Conservation (phyloP, 805 yeast species). For the Pachysolen tannophilus region DNA sequence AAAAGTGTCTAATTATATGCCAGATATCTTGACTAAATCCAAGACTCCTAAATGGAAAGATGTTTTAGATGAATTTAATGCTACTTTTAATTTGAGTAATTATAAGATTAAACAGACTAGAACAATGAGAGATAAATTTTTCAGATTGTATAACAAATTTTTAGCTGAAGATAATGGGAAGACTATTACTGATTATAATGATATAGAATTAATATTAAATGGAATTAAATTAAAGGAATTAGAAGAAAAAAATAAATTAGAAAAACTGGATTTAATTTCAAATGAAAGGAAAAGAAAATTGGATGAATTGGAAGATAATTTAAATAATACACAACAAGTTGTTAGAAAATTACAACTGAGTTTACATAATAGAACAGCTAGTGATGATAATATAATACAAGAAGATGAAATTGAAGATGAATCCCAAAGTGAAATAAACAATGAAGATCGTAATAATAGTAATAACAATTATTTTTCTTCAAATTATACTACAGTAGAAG, state of each 20-base stretch:
- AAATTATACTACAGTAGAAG: slow-evolving; percentile 1
- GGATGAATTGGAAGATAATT: too few relatives aligned
- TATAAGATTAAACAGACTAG: slow-evolving; percentile 4
- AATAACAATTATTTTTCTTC: too few relatives aligned
- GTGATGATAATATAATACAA: background rate
- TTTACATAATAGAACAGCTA: background rate
- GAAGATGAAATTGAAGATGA: slow-evolving; percentile 1
- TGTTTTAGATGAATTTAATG: slow-evolving; percentile 3
- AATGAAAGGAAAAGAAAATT: too few relatives aligned
- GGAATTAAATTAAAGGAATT: background rate
- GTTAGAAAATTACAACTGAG: too few relatives aligned
- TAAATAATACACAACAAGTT: too few relatives aligned
- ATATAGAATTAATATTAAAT: background rate
- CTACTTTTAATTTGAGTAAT: background rate
- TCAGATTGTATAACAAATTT: slow-evolving; percentile 3
- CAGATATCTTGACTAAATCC: slow-evolving; percentile 3
- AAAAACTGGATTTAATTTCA: too few relatives aligned
- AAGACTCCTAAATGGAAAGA: slow-evolving; percentile 3
- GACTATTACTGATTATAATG: background rate
- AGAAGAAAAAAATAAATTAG: too few relatives aligned
- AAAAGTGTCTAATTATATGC: slow-evolving; percentile 2
- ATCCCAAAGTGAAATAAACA: too few relatives aligned
- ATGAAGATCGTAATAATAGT: too few relatives aligned
- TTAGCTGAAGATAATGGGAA: background rate
- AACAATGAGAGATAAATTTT: slow-evolving; percentile 6